Conservation (phyloP, 441 rosid species). For the Geranium incanum region DNA sequence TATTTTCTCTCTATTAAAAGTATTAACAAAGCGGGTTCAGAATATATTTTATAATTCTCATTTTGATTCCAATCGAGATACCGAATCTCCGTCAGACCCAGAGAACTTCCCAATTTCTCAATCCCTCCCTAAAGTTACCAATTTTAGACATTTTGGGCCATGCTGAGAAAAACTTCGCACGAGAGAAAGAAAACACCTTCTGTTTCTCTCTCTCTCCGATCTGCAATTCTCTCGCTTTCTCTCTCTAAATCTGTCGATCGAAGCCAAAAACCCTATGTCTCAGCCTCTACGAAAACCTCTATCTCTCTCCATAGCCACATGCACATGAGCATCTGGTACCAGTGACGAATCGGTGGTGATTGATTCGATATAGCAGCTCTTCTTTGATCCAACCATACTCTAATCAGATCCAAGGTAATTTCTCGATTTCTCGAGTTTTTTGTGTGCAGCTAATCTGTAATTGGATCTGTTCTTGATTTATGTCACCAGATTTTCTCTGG, state of each 20-base stretch:
- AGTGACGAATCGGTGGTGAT: neutral
- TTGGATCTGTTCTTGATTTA: neutral
- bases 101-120: too few relatives aligned
- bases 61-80: too few relatives aligned
- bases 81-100: too few relatives aligned
- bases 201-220: neutral
- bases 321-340: neutral
- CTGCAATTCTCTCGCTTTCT: neutral
- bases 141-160: too few relatives aligned
- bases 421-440: neutral
- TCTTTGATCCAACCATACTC: neutral
- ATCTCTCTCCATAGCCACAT: neutral
- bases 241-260: neutral
- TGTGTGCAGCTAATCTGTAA: neutral
- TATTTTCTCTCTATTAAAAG: too few relatives aligned
- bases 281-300: neutral
- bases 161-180: too few relatives aligned
- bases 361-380: neutral
- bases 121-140: too few relatives aligned
- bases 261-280: neutral
- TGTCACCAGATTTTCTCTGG: neutral
- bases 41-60: too few relatives aligned
- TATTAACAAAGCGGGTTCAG: too few relatives aligned
- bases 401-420: neutral
- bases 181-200: too few relatives aligned